Evolutionary conservation across 768 basidiomycete genomes (phyloP).

Genomic region (Hericium erinaceus): DNA sequence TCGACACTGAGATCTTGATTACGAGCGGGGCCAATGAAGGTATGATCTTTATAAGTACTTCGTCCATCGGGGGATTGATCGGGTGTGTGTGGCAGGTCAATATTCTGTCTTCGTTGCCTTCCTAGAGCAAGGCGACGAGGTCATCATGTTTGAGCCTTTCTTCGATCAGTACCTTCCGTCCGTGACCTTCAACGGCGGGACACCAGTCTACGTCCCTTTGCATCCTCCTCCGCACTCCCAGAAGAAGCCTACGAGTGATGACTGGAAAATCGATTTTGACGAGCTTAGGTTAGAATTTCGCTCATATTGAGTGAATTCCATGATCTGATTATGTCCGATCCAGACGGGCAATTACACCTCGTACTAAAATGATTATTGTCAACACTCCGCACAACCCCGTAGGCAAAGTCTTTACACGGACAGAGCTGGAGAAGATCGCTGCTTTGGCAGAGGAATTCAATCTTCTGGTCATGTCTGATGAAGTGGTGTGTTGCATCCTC

Average conservation of each 20-base stretch:
- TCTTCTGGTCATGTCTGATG: conserved; percentile 87
- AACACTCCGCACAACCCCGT: conserved; percentile 98
- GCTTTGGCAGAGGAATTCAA: conserved; percentile 86
- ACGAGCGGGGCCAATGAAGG: conserved; percentile 98
- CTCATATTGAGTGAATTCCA: background rate
- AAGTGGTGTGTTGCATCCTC: conserved; percentile 64
- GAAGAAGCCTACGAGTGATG: conserved; percentile 46
- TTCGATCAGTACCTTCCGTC: conserved; percentile 95
- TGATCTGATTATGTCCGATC: conserved; percentile 1
- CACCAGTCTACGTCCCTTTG: conserved; percentile 88
- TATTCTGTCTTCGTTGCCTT: conserved; percentile 92
- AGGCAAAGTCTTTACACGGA: conserved; percentile 88
- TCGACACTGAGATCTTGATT: conserved; percentile 84
- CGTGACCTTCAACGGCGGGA: conserved; percentile 89
- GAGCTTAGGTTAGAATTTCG: conserved; percentile 60
- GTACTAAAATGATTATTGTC: conserved; percentile 89
- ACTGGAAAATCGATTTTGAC: conserved; percentile 88
- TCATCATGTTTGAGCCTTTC: conserved; percentile 98
- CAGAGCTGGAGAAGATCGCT: conserved; percentile 81
- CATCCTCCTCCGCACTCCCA: conserved; percentile 62
- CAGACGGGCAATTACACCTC: conserved; percentile 76
- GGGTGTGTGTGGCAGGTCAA: conserved; percentile 49
- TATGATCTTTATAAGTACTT: conserved; percentile 19
- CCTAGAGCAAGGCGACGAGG: conserved; percentile 87
- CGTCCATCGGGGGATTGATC: background rate